Conservation (phyloP, 2,329 filamentous ascomycete genomes). For the Neoascochyta sp. region DNA sequence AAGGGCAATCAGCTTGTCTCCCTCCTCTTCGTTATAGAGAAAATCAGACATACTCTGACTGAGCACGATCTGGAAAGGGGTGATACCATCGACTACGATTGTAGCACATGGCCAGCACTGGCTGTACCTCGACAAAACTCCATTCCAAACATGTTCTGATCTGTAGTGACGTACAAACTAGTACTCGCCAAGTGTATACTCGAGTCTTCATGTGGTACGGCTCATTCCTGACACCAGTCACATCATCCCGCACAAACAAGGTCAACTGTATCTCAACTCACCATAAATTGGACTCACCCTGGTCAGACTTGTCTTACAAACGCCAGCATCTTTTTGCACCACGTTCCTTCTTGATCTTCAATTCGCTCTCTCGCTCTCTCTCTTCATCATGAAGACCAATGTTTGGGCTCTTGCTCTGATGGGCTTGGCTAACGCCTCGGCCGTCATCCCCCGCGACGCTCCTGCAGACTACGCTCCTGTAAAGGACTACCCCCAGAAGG, state of each 20-base stretch:
- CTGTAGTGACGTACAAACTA: too few relatives aligned
- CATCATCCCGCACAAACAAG: conserved; percentile 22
- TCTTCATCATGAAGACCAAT: conserved; percentile 22
- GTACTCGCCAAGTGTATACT: conserved; percentile 13
- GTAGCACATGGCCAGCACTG: too few relatives aligned
- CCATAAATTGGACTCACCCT: conserved; percentile 26
- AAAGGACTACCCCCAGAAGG: background rate
- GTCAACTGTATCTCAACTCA: conserved; percentile 16
- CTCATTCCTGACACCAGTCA: conserved; percentile 25
- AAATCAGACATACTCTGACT: too few relatives aligned
- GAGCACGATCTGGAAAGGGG: too few relatives aligned
- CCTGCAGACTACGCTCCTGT: conserved; percentile 1
- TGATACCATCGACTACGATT: too few relatives aligned
- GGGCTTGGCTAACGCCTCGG: conserved; percentile 17
- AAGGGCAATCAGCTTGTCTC: too few relatives aligned
- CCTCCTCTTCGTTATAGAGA: too few relatives aligned
- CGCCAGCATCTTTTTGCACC: conserved; percentile 12
- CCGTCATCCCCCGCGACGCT: conserved; percentile 6
- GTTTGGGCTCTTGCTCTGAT: conserved; percentile 13
- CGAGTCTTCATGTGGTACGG: conserved; percentile 16
- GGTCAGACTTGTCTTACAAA: conserved; percentile 18
- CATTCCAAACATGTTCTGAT: too few relatives aligned
- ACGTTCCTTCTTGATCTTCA: conserved; percentile 20
- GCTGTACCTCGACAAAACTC: too few relatives aligned
- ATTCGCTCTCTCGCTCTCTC: conserved; percentile 11